These are phyloP conservation scores for Stevia rebaudiana DNA, from an alignment of 140 eudicot species.

Conservation along the genomic window DNA sequence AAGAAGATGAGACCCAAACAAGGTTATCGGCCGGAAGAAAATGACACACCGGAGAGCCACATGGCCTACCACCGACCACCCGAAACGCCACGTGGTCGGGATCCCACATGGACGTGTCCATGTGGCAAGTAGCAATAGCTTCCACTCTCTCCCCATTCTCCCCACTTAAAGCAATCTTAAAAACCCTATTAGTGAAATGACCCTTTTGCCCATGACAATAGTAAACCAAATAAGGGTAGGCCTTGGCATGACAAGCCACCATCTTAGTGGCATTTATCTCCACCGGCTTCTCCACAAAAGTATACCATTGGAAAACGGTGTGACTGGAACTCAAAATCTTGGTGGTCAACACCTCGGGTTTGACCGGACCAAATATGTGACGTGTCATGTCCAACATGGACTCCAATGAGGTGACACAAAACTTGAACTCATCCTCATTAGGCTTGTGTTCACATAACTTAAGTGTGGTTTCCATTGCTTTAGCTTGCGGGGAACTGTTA, in stretches of 20 bases:
- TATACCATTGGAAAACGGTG: constrained; percentile 40
- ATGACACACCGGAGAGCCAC: constrained; percentile 48
- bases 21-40: constrained; percentile 52
- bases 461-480: constrained; percentile 55
- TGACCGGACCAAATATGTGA: constrained; percentile 28
- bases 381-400: constrained; percentile 48
- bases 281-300: constrained; percentile 30
- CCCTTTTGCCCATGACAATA: constrained; percentile 44
- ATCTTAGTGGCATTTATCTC: constrained; percentile 25
- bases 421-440: constrained; percentile 30
- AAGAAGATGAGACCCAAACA: constrained; percentile 34
- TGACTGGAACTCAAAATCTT: constrained; percentile 19
- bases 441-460: constrained; percentile 33
- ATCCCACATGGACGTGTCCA: constrained; percentile 54
- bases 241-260: constrained; percentile 49
- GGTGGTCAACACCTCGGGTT: constrained; percentile 23
- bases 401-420: constrained; percentile 55
- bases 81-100: constrained; percentile 37
- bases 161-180: constrained; percentile 29
- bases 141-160: constrained; percentile 52
- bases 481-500: constrained; percentile 42
- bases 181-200: constrained; percentile 22
- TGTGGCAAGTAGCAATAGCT: constrained; percentile 50
- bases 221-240: constrained; percentile 52
- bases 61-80: constrained; percentile 38